Conservation (phyloP, 148 eudicot species). For the Polygonum aviculare region DNA sequence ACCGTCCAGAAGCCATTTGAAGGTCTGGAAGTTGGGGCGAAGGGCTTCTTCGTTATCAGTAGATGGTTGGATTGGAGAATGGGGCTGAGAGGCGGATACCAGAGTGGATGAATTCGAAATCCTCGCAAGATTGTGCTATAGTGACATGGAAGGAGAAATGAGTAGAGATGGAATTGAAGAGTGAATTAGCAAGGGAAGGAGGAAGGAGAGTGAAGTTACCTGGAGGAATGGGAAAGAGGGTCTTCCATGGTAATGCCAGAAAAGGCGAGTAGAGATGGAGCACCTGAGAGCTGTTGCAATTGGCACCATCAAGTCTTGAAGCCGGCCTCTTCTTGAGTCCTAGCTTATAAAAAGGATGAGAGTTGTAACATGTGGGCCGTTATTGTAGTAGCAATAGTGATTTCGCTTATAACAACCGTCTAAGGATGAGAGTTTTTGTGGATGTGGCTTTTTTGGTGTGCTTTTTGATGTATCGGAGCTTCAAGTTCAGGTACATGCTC, state of each 20-base stretch:
- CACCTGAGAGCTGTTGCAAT: conserved; percentile 17
- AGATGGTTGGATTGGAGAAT: conserved; percentile 13
- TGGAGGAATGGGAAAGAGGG: neutral
- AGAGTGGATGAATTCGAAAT: conserved; percentile 17
- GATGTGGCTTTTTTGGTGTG: too few relatives aligned
- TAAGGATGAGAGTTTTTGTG: too few relatives aligned
- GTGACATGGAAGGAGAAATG: neutral
- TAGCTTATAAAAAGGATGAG: too few relatives aligned
- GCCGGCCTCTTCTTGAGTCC: too few relatives aligned
- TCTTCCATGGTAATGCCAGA: conserved; percentile 10
- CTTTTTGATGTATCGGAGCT: too few relatives aligned
- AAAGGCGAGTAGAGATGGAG: conserved; percentile 15
- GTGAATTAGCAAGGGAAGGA: neutral
- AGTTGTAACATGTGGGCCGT: too few relatives aligned
- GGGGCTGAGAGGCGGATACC: conserved; percentile 10
- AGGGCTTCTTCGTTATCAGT: conserved; percentile 11
- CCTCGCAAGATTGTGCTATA: conserved; percentile 4
- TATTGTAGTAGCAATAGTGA: too few relatives aligned
- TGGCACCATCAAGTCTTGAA: conserved; percentile 24
- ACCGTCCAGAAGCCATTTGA: conserved; percentile 51
- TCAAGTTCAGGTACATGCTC: too few relatives aligned
- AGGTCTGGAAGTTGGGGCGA: conserved; percentile 47
- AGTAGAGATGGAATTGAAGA: neutral
- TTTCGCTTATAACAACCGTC: too few relatives aligned
- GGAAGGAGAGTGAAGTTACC: neutral